Evolutionary conservation across 768 basidiomycete genomes (phyloP).

Genomic region (Stropharia rugosoannulata): DNA sequence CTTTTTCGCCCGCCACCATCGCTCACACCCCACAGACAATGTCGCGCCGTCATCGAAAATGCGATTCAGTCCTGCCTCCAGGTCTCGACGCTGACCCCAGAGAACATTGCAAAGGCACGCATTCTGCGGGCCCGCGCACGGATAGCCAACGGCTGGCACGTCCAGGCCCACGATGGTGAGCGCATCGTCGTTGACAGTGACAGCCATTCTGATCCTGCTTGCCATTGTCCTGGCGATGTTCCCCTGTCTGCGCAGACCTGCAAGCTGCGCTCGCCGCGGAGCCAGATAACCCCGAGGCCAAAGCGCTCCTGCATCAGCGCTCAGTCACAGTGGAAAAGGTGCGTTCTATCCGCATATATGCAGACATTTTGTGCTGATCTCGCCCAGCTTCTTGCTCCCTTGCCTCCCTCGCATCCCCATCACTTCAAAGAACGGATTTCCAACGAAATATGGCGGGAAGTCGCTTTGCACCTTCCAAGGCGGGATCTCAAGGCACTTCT

Average conservation of each 20-base stretch:
- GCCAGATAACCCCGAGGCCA: constrained; percentile 70
- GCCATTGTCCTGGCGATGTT: background rate
- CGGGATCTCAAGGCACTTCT: constrained; percentile 66
- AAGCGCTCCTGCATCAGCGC: constrained; percentile 54
- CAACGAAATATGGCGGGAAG: constrained; percentile 70
- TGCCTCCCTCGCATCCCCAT: constrained; percentile 38
- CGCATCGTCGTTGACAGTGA: background rate
- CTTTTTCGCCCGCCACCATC: background rate
- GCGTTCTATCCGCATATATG: background rate
- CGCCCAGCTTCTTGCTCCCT: constrained; percentile 35
- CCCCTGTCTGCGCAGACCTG: constrained; percentile 44
- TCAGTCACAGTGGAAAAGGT: constrained; percentile 61
- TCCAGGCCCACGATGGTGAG: constrained; percentile 67
- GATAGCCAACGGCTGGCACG: constrained; percentile 56
- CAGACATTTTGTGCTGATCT: background rate
- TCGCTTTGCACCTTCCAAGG: constrained; percentile 59
- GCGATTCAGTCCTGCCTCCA: constrained; percentile 70
- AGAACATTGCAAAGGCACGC: constrained; percentile 57
- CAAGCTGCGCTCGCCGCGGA: constrained; percentile 63
- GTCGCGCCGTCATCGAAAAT: constrained; percentile 68
- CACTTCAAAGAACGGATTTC: constrained; percentile 54
- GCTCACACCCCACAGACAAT: constrained; percentile 34
- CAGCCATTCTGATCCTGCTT: background rate
- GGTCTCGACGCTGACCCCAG: constrained; percentile 48
- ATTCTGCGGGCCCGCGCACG: constrained; percentile 67